These are phyloP conservation scores for Gliomastix tumulicola DNA, from an alignment of 2,329 filamentous ascomycete genomes.

Conservation along the genomic window DNA sequence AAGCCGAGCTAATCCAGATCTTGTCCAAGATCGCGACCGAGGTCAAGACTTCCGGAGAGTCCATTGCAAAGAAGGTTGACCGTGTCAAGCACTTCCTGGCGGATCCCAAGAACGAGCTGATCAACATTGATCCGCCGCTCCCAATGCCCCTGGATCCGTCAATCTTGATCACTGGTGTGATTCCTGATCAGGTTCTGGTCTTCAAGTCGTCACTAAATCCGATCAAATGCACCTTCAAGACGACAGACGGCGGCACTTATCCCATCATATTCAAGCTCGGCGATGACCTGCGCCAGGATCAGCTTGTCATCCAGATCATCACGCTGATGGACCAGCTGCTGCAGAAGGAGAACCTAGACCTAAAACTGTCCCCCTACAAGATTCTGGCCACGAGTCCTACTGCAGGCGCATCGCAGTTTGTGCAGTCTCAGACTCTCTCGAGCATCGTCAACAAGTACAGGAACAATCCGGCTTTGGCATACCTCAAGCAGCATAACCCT, in stretches of 20 bases:
- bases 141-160: constrained; percentile 84
- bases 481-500: constrained; percentile 83
- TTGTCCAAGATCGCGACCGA: constrained; percentile 86
- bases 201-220: constrained; percentile 95
- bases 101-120: constrained; percentile 85
- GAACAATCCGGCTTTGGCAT: constrained; percentile 66
- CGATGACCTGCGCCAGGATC: constrained; percentile 92
- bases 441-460: constrained; percentile 80
- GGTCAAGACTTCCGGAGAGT: constrained; percentile 72
- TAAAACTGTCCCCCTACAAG: constrained; percentile 92
- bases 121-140: constrained; percentile 76
- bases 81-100: constrained; percentile 76
- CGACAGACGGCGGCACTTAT: constrained; percentile 68
- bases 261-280: constrained; percentile 96
- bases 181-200: constrained; percentile 78
- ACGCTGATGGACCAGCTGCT: constrained; percentile 95
- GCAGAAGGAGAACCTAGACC: constrained; percentile 90
- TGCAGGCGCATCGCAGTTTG: constrained; percentile 88
- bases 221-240: constrained; percentile 86
- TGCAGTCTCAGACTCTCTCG: constrained; percentile 79
- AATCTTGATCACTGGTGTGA: constrained; percentile 69
- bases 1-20: constrained; percentile 83
- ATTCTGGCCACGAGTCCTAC: constrained; percentile 88
- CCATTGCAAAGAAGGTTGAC: constrained; percentile 74
- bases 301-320: constrained; percentile 94